phyloP scores from a whole-genome alignment of 108 stramenopile genomes.

The Halocafeteria seosinensis region DNA sequence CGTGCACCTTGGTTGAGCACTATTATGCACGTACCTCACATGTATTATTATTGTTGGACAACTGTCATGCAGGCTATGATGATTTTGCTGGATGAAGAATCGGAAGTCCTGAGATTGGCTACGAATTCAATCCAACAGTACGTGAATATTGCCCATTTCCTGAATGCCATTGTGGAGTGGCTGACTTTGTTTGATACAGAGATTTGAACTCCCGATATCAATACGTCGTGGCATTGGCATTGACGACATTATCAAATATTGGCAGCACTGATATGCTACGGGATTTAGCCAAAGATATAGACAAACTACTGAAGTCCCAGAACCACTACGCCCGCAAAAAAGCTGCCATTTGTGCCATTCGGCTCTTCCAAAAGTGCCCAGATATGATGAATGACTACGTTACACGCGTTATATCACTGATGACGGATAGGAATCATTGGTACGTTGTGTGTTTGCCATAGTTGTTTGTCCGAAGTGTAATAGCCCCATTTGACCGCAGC shows the following conservation, averaged over 20 bases:
- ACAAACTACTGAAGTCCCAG: slow-evolving; percentile 60
- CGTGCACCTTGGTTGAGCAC: neutral
- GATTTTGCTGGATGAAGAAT: slow-evolving; percentile 82
- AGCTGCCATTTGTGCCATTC: slow-evolving; percentile 78
- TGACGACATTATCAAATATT: slow-evolving; percentile 89
- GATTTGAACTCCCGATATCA: slow-evolving; percentile 30
- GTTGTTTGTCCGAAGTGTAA: no score
- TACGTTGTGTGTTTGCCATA: no score
- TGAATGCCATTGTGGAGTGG: no score
- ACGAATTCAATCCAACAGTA: slow-evolving; percentile 29
- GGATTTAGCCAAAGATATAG: slow-evolving; percentile 80
- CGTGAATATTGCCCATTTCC: no score
- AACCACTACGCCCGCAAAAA: slow-evolving; percentile 81
- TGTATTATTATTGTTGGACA: no score
- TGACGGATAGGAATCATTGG: slow-evolving; percentile 84
- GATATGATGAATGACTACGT: slow-evolving; percentile 92
- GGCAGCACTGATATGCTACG: slow-evolving; percentile 84
- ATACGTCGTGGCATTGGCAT: slow-evolving; percentile 75
- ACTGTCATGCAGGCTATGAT: slow-evolving; percentile 55
- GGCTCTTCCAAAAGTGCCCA: slow-evolving; percentile 44
- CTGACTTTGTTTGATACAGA: no score
- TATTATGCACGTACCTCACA: neutral
- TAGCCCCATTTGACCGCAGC: no score
- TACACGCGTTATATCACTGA: slow-evolving; percentile 55
- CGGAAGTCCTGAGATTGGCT: slow-evolving; percentile 87